These are phyloP conservation scores for Xerocomus potaroensis DNA, from an alignment of 768 basidiomycete species.

Conservation along the genomic window DNA sequence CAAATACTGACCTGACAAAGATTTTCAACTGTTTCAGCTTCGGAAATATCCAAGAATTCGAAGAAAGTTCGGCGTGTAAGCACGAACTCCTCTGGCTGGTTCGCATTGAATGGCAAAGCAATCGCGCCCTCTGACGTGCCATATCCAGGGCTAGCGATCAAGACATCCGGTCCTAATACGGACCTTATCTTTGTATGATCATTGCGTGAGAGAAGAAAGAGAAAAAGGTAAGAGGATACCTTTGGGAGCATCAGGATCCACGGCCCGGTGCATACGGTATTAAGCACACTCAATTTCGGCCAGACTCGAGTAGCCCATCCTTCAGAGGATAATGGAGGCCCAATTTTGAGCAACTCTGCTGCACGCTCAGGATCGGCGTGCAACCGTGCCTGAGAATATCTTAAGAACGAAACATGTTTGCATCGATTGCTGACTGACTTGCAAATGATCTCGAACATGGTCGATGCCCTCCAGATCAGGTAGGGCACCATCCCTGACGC, in stretches of 20 bases:
- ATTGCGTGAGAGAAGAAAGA: background rate
- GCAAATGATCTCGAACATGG: slow-evolving; percentile 10
- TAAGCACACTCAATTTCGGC: slow-evolving; percentile 4
- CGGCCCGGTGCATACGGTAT: slow-evolving; percentile 9
- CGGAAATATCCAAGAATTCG: background rate
- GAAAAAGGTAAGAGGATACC: background rate
- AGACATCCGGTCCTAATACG: slow-evolving; percentile 9
- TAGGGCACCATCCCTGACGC: background rate
- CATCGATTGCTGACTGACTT: slow-evolving; percentile 1
- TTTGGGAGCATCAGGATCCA: slow-evolving; percentile 10
- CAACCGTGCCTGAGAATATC: slow-evolving; percentile 4
- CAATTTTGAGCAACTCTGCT: slow-evolving; percentile 16
- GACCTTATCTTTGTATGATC: slow-evolving; percentile 6
- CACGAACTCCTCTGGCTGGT: slow-evolving; percentile 10
- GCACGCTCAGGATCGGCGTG: slow-evolving; percentile 15
- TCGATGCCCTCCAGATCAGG: slow-evolving; percentile 13
- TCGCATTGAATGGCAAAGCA: background rate
- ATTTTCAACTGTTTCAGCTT: background rate
- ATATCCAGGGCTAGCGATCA: slow-evolving; percentile 6
- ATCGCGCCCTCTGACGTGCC: slow-evolving; percentile 9
- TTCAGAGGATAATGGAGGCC: slow-evolving; percentile 5
- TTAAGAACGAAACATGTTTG: background rate
- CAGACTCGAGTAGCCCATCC: slow-evolving; percentile 18
- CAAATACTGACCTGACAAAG: background rate
- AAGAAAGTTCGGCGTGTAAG: background rate